phyloP scores from a whole-genome alignment of 2,329 filamentous ascomycete species.

The Xylaria sp. region DNA sequence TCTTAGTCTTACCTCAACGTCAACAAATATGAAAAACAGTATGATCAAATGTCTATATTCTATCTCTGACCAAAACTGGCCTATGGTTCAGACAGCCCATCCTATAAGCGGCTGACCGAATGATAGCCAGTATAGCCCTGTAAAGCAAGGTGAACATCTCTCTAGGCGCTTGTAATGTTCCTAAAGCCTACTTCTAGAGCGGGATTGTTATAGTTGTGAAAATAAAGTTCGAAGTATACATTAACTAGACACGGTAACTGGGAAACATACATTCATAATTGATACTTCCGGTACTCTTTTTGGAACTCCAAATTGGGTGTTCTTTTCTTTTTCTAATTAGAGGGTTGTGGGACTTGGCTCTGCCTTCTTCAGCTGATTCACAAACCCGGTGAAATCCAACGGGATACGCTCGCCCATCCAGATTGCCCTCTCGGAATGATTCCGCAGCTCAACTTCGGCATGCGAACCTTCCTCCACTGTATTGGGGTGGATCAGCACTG shows the following conservation, averaged over 20 bases:
- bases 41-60: too few relatives aligned
- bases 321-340: too few relatives aligned
- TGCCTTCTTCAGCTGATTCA: not conserved
- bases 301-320: not conserved
- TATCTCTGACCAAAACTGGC: not conserved
- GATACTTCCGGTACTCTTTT: not conserved
- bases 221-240: not conserved
- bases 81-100: not conserved
- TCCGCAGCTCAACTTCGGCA: constrained; percentile 54
- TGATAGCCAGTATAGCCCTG: not conserved
- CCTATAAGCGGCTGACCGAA: not conserved
- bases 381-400: constrained; percentile 58
- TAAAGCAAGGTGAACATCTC: not conserved
- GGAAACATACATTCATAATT: not conserved
- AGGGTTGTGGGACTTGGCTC: too few relatives aligned
- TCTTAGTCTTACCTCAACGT: too few relatives aligned
- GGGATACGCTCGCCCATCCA: constrained; percentile 78
- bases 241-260: not conserved
- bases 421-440: constrained; percentile 75
- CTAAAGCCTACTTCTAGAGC: not conserved
- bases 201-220: not conserved
- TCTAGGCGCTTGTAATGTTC: not conserved
- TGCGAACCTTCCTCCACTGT: constrained; percentile 57
- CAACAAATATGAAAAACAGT: too few relatives aligned
- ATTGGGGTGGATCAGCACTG: constrained; percentile 84